Evolutionary conservation across 495 filamentous ascomycete species (phyloP).

Genomic region (Halenospora varia): DNA sequence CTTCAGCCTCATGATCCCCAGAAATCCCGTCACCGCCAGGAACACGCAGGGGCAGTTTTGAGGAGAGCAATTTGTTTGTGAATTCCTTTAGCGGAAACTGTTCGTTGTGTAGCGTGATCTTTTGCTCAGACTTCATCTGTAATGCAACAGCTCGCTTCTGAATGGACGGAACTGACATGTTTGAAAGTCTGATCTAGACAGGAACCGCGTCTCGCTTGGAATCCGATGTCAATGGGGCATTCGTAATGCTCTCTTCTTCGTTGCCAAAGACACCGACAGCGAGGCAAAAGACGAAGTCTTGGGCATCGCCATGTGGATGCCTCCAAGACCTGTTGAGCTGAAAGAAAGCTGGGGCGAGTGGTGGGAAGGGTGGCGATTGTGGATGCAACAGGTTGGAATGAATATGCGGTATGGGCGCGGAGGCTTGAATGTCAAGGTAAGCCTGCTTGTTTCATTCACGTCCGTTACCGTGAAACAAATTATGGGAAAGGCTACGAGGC

Average conservation of each 20-base stretch:
- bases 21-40: too few species aligned
- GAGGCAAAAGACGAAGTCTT: constrained; percentile 41
- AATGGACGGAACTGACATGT: neutral
- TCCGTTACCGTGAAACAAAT: constrained; percentile 4
- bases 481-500: neutral
- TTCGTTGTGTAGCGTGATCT: neutral
- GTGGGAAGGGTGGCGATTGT: constrained; percentile 55
- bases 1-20: too few species aligned
- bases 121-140: neutral
- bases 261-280: constrained; percentile 48
- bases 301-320: constrained; percentile 62
- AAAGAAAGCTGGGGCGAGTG: constrained; percentile 50
- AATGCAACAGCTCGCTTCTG: neutral
- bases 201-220: constrained; percentile 26
- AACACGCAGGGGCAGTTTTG: neutral
- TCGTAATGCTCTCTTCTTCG: constrained; percentile 56
- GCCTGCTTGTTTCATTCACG: constrained; percentile 12
- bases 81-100: neutral
- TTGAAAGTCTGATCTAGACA: constrained; percentile 19
- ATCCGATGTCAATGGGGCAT: constrained; percentile 62
- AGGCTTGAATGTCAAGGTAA: constrained; percentile 51
- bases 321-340: constrained; percentile 38
- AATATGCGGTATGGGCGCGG: constrained; percentile 62
- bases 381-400: constrained; percentile 53
- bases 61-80: neutral